Conservation (phyloP, 148 eudicot species). For the Mesembryanthemum crystallinum region DNA sequence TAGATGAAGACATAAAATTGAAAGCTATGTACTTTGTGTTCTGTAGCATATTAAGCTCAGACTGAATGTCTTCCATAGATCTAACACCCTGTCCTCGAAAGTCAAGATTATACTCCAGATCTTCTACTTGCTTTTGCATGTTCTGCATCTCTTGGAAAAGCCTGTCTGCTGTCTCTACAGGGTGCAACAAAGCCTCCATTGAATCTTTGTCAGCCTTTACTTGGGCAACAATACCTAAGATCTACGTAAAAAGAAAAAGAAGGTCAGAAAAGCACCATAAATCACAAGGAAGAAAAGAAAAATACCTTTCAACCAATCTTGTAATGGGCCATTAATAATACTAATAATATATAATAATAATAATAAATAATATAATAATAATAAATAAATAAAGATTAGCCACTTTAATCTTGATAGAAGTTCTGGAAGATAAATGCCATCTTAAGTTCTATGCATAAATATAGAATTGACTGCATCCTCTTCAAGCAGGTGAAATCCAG, state of each 20-base stretch:
- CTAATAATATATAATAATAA: no score
- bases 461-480: background rate
- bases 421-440: background rate
- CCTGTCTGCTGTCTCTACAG: constrained; percentile 68
- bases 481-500: background rate
- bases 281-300: background rate
- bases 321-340: background rate
- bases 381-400: no score
- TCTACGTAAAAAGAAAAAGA: constrained; percentile 38
- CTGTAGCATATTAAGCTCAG: constrained; percentile 55
- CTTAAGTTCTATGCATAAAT: background rate
- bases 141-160: constrained; percentile 54
- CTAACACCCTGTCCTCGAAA: constrained; percentile 51
- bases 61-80: constrained; percentile 63
- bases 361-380: no score
- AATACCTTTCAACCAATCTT: background rate
- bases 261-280: background rate
- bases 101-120: constrained; percentile 63
- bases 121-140: constrained; percentile 54
- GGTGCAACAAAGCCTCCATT: constrained; percentile 67
- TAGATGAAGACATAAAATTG: constrained; percentile 5
- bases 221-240: constrained; percentile 79
- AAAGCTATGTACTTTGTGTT: constrained; percentile 44
- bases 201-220: constrained; percentile 82
- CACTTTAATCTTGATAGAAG: background rate